These are phyloP conservation scores for Vitis labrusca DNA, from an alignment of 164 flowering plant genomes.

Conservation along the genomic window DNA sequence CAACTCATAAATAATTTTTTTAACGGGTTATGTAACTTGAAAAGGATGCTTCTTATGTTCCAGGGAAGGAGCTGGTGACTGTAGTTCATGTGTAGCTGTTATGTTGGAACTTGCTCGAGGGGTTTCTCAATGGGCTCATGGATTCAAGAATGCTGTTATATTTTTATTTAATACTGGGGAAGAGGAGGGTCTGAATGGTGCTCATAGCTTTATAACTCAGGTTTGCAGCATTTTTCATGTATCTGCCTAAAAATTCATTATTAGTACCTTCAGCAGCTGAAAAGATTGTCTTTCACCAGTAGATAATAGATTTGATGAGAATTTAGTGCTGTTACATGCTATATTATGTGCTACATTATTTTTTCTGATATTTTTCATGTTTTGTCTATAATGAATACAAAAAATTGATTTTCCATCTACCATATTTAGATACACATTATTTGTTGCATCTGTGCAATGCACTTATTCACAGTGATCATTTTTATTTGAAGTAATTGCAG, in stretches of 20 bases:
- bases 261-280: no score
- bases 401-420: no score
- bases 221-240: constrained; percentile 28
- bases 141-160: constrained; percentile 76
- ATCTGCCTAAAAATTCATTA: neutral
- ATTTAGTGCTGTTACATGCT: no score
- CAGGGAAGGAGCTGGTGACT: constrained; percentile 98
- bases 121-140: constrained; percentile 95
- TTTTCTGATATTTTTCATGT: no score
- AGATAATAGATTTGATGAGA: neutral
- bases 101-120: constrained; percentile 97
- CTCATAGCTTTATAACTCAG: constrained; percentile 98
- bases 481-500: no score
- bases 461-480: no score
- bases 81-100: constrained; percentile 93
- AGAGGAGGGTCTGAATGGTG: constrained; percentile 97
- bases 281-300: no score
- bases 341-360: no score
- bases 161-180: constrained; percentile 95
- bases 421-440: no score
- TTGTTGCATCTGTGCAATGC: no score
- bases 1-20: neutral
- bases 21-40: neutral
- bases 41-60: constrained; percentile 11
- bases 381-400: no score